Evolutionary conservation across 2,329 filamentous ascomycete species (phyloP).

Genomic region (Pseudogymnoascus sp.): DNA sequence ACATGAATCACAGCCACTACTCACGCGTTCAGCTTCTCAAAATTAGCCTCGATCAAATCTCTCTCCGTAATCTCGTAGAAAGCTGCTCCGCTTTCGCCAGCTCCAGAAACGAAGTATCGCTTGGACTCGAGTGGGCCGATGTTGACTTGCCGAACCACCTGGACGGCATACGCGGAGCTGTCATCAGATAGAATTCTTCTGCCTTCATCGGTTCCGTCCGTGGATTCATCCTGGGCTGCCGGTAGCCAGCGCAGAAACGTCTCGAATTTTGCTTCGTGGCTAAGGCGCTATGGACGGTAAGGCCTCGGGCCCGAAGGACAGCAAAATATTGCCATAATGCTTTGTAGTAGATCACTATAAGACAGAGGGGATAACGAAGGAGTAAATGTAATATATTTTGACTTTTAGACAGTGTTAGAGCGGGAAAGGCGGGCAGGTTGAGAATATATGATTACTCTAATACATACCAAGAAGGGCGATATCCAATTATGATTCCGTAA

Average conservation of each 20-base stretch:
- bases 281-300: background rate
- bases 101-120: conserved; percentile 33
- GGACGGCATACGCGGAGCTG: conserved; percentile 27
- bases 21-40: conserved; percentile 39
- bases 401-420: background rate
- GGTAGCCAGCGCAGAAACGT: conserved; percentile 6
- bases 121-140: conserved; percentile 38
- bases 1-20: conserved; percentile 15
- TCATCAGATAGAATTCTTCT: background rate
- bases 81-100: conserved; percentile 1
- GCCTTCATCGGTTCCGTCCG: background rate
- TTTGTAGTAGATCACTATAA: background rate
- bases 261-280: conserved; percentile 4
- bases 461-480: background rate
- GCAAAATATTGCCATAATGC: conserved; percentile 10
- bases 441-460: background rate
- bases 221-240: background rate
- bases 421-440: background rate
- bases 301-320: background rate
- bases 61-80: conserved; percentile 33
- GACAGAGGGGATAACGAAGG: background rate
- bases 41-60: conserved; percentile 36
- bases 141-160: conserved; percentile 40
- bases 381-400: background rate
- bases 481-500: background rate